Evolutionary conservation across 2,329 filamentous ascomycete species (phyloP), one percentile per base, ranked within the genome.

Genomic region (Sarocladium strictum): DNA sequence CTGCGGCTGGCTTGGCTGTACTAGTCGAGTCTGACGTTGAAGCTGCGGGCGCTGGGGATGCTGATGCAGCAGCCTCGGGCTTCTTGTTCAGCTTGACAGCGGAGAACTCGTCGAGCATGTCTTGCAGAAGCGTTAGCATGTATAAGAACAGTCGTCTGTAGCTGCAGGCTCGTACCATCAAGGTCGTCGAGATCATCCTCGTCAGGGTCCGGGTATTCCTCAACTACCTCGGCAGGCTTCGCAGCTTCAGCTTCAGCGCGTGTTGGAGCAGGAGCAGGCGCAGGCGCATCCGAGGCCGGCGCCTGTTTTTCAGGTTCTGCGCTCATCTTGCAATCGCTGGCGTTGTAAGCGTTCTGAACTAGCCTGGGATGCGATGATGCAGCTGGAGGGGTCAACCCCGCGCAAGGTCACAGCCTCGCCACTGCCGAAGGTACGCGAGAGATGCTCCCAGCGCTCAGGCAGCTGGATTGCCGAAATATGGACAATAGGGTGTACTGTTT

Each of bases 61-160:
- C 40, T 40, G 29, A 64, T 27, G 67, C 59, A 23, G 67, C 43
- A 50, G 62, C 64, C 26, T 54, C 50, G 38, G 56, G 55, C 54
- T 54, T 62, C 54, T 57, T 53, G 14, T 67, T 65, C 14, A 85
- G 63, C 60, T 85, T 84, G 53, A 78, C 76, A 26, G 86, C 73
- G 40, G 86, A 85, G 72, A 99, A 99, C 60, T 97, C 89, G 66
- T 97, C 90, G 24, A 99, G 85, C 70, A 97, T 87, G 63, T 97
- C 93, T 93, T 41, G 45, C 60, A 59, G 17, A 9, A n/a, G 33
- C 27, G 26, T n/a, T 4, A 4, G 29, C 26, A 43, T 9, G n/a
- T 17, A 33, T 38, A 7, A 55, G 27, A 38, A 19, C 12, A 12
- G 35, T 50, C 55, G 5, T 38, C 15, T 17, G 15, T 24, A 35